A percentile compares a stretch with the other conserved stretches of the same genome.
These are phyloP conservation scores for Zelopaecilomyces penicillatus DNA, from an alignment of 2,329 filamentous ascomycete genomes.

Conservation along the genomic window DNA sequence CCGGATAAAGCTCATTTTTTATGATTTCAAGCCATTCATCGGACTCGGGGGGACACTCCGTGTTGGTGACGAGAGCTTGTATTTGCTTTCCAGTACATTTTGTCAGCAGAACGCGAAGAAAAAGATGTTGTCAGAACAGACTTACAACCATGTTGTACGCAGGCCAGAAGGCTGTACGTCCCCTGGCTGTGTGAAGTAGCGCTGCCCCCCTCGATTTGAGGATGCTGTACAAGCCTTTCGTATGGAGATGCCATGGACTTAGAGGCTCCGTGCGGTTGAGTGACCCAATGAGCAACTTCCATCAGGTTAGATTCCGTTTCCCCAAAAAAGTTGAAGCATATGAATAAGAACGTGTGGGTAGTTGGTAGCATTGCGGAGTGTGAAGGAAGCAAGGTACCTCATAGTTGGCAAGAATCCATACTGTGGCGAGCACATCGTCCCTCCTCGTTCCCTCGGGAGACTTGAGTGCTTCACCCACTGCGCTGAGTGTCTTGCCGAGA, in stretches of 20 bases:
- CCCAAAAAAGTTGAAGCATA: too few relatives aligned
- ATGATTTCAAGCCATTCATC: constrained; percentile 27
- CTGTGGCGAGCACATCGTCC: constrained; percentile 29
- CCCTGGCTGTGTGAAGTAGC: constrained; percentile 15
- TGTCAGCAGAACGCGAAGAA: constrained; percentile 8
- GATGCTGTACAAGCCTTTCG: constrained; percentile 27
- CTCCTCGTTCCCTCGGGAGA: constrained; percentile 20
- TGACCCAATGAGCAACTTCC: constrained; percentile 30
- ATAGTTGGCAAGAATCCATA: constrained; percentile 33
- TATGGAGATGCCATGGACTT: constrained; percentile 30
- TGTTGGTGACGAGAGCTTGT: constrained; percentile 23
- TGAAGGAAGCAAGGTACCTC: constrained; percentile 19
- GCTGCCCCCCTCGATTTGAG: constrained; percentile 24
- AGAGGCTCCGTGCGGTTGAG: constrained; percentile 16
- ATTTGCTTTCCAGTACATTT: constrained; percentile 23
- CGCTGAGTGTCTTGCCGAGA: constrained; percentile 28
- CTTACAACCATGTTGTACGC: constrained; percentile 30
- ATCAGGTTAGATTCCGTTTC: constrained; percentile 7
- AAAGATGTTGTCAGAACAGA: not conserved
- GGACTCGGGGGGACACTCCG: constrained; percentile 27
- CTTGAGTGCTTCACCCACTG: constrained; percentile 29
- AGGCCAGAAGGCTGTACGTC: constrained; percentile 29
- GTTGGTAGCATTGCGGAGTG: not conserved
- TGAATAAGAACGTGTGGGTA: too few relatives aligned
- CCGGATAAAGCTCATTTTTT: constrained; percentile 13